A percentile compares a stretch with the other conserved stretches of the same genome.
Conservation (phyloP, 495 filamentous ascomycete species). For the Annulohypoxylon stygium region DNA sequence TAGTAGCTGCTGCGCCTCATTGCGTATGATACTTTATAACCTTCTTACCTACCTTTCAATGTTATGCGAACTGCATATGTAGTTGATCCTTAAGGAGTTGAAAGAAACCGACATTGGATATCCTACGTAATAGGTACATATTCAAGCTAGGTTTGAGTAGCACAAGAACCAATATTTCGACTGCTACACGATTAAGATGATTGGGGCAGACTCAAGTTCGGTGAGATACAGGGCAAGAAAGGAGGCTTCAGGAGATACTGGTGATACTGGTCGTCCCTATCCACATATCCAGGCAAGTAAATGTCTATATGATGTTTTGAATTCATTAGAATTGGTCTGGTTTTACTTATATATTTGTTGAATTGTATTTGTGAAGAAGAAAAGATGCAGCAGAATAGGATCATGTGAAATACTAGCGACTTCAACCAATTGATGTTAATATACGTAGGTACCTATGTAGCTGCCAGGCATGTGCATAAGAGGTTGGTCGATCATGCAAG, state of each 20-base stretch:
- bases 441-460: not conserved
- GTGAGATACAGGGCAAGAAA: not conserved
- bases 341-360: not conserved
- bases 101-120: not conserved
- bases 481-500: not conserved
- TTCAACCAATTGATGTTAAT: too few relatives aligned
- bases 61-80: not conserved
- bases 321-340: not conserved
- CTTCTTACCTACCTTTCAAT: not conserved
- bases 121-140: not conserved
- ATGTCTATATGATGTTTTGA: not conserved
- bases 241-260: conserved; percentile 7
- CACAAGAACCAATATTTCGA: not conserved
- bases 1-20: conserved; percentile 15
- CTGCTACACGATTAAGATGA: not conserved
- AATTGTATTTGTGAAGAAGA: too few relatives aligned
- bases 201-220: not conserved
- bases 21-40: not conserved
- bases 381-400: too few relatives aligned
- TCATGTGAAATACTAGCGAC: too few relatives aligned
- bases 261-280: not conserved
- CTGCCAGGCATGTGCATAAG: too few relatives aligned
- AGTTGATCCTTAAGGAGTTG: not conserved
- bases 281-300: not conserved
- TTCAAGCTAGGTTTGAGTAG: not conserved